Conservation (phyloP, 2,329 filamentous ascomycete genomes). For the Neonectria sp. region DNA sequence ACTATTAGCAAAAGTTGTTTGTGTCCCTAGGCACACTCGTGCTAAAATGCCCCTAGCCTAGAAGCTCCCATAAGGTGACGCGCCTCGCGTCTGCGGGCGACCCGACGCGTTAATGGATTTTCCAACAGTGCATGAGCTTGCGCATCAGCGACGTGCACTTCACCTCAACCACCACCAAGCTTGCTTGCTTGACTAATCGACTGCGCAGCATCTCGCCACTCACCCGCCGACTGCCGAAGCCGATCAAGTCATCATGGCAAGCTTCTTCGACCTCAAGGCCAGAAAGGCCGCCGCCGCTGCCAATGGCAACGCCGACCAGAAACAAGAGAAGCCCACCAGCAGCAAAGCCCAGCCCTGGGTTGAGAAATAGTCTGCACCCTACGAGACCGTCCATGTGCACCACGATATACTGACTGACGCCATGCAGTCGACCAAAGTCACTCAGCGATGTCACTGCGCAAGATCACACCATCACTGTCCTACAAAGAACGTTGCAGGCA, state of each 20-base stretch:
- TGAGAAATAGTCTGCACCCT: constrained; percentile 90
- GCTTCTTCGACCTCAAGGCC: constrained; percentile 96
- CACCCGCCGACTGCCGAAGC: neutral
- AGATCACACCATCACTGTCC: constrained; percentile 95
- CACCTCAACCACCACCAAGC: constrained; percentile 11
- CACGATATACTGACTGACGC: constrained; percentile 26
- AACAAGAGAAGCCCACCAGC: constrained; percentile 74
- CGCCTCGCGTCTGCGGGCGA: constrained; percentile 27
- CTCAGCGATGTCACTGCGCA: constrained; percentile 96
- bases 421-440: constrained; percentile 86
- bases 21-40: neutral
- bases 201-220: constrained; percentile 6
- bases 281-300: constrained; percentile 80
- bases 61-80: constrained; percentile 6
- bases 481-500: constrained; percentile 93
- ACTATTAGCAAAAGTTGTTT: neutral
- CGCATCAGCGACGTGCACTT: constrained; percentile 10
- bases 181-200: constrained; percentile 7
- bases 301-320: constrained; percentile 74
- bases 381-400: neutral
- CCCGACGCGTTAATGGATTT: constrained; percentile 36
- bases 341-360: constrained; percentile 90
- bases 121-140: constrained; percentile 11
- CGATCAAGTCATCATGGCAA: constrained; percentile 75
- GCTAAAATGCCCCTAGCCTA: neutral